phyloP scores from a whole-genome alignment of 257 asterid genomes.

The Ligustrum vulgare region DNA sequence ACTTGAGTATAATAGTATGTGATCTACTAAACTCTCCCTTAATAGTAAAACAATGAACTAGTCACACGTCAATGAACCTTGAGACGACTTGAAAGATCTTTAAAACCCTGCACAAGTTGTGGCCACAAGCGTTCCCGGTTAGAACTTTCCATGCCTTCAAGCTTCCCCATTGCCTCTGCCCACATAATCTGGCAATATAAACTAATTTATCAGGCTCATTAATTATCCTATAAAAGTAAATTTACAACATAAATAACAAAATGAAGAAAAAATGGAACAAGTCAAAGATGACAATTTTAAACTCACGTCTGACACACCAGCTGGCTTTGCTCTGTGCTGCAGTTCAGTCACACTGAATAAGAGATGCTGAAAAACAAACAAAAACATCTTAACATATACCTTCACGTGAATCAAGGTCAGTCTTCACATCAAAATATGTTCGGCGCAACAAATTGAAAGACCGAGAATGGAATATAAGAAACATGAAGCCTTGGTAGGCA shows the following conservation, averaged over 20 bases:
- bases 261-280: not conserved
- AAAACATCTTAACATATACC: constrained; percentile 23
- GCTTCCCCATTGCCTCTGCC: constrained; percentile 97
- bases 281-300: constrained; percentile 15
- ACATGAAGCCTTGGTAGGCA: not conserved
- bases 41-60: constrained; percentile 2
- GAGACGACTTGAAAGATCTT: constrained; percentile 92
- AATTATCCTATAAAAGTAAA: constrained; percentile 18
- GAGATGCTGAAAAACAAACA: constrained; percentile 76
- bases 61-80: constrained; percentile 51
- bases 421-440: not conserved
- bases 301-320: constrained; percentile 98
- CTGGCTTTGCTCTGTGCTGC: constrained; percentile 74
- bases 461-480: not conserved
- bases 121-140: constrained; percentile 96
- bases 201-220: constrained; percentile 41
- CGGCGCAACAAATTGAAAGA: constrained; percentile 1
- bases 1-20: not conserved
- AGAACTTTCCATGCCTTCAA: constrained; percentile 96
- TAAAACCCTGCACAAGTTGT: constrained; percentile 88
- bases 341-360: constrained; percentile 91
- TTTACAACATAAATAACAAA: constrained; percentile 14
- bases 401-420: not conserved
- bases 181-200: constrained; percentile 83
- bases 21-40: not conserved